phyloP scores from a whole-genome alignment of 768 basidiomycete species.

The Ramaria sp. region DNA sequence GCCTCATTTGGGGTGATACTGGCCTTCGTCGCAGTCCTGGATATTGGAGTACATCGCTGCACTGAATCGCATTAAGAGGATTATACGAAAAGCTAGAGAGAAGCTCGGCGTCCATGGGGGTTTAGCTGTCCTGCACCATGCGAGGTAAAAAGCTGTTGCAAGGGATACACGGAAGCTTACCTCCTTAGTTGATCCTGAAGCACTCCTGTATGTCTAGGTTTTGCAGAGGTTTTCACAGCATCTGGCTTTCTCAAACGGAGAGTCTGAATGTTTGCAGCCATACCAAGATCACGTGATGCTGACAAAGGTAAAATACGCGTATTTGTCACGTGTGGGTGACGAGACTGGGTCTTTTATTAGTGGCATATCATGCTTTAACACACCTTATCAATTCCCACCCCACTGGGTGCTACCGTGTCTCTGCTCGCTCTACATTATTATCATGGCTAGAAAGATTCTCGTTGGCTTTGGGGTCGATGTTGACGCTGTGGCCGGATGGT shows the following conservation, averaged over 20 bases:
- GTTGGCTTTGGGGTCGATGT: constrained; percentile 63
- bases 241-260: constrained; percentile 9
- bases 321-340: no score
- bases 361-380: no score
- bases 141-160: background rate
- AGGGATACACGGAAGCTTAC: constrained; percentile 22
- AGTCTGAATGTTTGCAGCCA: constrained; percentile 6
- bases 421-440: background rate
- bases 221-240: constrained; percentile 4
- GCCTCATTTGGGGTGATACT: constrained; percentile 11
- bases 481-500: constrained; percentile 72
- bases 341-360: no score
- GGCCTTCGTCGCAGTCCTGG: constrained; percentile 95
- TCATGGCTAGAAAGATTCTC: constrained; percentile 46
- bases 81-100: constrained; percentile 70
- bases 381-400: no score
- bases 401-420: no score
- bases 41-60: constrained; percentile 95
- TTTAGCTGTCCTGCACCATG: constrained; percentile 42
- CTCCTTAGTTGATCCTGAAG: constrained; percentile 74
- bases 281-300: background rate
- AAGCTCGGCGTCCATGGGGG: constrained; percentile 83
- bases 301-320: no score
- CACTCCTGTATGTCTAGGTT: constrained; percentile 48
- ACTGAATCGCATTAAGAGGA: constrained; percentile 69